These are phyloP conservation scores for Fusarium veterinarium DNA, from an alignment of 2,329 filamentous ascomycete genomes.

Conservation along the genomic window DNA sequence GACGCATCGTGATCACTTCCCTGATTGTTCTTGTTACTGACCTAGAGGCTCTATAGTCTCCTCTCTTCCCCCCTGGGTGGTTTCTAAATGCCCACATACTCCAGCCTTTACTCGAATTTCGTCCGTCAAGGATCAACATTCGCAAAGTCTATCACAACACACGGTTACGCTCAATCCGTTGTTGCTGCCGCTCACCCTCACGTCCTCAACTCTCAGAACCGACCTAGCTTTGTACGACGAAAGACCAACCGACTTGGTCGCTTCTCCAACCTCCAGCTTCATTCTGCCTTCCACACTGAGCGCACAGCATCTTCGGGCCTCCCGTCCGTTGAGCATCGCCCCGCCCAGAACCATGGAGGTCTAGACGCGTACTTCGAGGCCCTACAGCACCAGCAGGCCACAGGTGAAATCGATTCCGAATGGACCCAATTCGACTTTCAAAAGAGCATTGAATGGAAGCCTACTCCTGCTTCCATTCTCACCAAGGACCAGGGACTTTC, in stretches of 20 bases:
- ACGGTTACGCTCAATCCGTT: slow-evolving; percentile 98
- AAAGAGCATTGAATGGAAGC: slow-evolving; percentile 90
- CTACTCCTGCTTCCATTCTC: slow-evolving; percentile 65
- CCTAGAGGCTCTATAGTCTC: slow-evolving; percentile 54
- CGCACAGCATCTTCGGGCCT: slow-evolving; percentile 60
- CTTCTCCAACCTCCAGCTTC: slow-evolving; percentile 70
- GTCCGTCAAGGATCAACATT: slow-evolving; percentile 90
- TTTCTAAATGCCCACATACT: slow-evolving; percentile 90
- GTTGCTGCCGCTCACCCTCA: slow-evolving; percentile 89
- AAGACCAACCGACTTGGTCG: slow-evolving; percentile 66
- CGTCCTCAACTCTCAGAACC: slow-evolving; percentile 80
- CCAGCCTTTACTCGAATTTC: slow-evolving; percentile 79
- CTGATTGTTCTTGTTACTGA: slow-evolving; percentile 41
- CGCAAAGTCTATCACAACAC: slow-evolving; percentile 93
- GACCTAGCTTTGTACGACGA: slow-evolving; percentile 70
- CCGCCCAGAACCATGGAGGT: slow-evolving; percentile 68
- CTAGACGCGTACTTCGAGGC: slow-evolving; percentile 93
- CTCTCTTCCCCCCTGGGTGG: slow-evolving; percentile 69
- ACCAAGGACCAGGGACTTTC: slow-evolving; percentile 67
- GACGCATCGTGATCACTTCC: neutral
- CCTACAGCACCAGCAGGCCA: slow-evolving; percentile 80
- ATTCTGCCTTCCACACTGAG: slow-evolving; percentile 80
- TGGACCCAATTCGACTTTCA: slow-evolving; percentile 94
- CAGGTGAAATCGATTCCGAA: slow-evolving; percentile 76
- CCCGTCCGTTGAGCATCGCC: slow-evolving; percentile 62